Percentiles rank a stretch among this genome's conserved stretches.
These are phyloP conservation scores for Trifolium repens DNA, from an alignment of 306 rosid species.

Conservation along the genomic window DNA sequence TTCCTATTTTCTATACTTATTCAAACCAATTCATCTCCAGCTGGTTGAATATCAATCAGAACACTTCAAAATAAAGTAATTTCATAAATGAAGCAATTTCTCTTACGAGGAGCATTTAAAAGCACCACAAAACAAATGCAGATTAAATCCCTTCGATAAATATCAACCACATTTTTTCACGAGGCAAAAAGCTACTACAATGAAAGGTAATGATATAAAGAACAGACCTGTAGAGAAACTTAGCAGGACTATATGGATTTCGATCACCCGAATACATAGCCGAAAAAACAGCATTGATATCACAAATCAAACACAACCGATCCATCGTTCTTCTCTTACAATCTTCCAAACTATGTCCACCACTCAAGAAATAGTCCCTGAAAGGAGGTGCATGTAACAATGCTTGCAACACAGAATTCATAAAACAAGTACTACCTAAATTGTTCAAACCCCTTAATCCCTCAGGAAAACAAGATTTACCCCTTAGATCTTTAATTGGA, in stretches of 20 bases:
- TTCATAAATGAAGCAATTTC: constrained; percentile 40
- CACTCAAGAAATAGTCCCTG: constrained; percentile 74
- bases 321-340: constrained; percentile 60
- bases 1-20: neutral
- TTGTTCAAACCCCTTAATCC: constrained; percentile 93
- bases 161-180: constrained; percentile 35
- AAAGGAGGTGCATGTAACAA: constrained; percentile 75
- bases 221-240: constrained; percentile 80
- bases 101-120: constrained; percentile 25
- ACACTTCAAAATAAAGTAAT: constrained; percentile 38
- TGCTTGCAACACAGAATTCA: constrained; percentile 95
- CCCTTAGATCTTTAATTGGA: constrained; percentile 59
- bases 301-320: constrained; percentile 76
- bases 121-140: constrained; percentile 33
- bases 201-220: constrained; percentile 34
- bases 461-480: constrained; percentile 78
- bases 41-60: constrained; percentile 31
- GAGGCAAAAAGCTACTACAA: constrained; percentile 29
- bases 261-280: constrained; percentile 78
- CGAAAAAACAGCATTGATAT: constrained; percentile 67
- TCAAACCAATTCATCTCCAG: constrained; percentile 32
- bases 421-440: constrained; percentile 84
- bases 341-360: constrained; percentile 62
- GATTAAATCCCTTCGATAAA: constrained; percentile 26
- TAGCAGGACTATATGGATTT: constrained; percentile 86